Conservation (phyloP, 768 basidiomycete genomes). For the Amanita subjunquillea region DNA sequence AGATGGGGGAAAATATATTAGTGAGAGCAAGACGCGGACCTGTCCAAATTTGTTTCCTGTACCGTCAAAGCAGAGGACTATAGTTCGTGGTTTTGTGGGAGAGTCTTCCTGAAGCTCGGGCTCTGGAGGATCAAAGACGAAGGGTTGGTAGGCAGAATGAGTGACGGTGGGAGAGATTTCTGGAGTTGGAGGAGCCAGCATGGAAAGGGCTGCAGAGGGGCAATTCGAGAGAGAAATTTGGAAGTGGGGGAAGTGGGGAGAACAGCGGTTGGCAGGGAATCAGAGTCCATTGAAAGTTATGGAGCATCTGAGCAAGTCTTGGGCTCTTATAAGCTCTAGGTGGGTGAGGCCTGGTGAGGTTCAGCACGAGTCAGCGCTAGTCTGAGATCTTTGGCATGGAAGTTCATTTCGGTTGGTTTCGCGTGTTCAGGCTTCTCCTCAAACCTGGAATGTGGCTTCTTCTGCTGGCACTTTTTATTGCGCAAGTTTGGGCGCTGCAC, state of each 20-base stretch:
- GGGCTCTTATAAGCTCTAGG: too few relatives aligned
- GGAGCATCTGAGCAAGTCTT: too few relatives aligned
- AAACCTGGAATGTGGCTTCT: too few relatives aligned
- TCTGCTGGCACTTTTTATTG: background rate
- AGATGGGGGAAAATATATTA: background rate
- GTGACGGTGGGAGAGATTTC: background rate
- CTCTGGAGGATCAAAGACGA: background rate
- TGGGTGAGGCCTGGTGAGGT: too few relatives aligned
- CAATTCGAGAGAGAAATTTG: background rate
- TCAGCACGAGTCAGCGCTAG: too few relatives aligned
- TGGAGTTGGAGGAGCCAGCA: too few relatives aligned
- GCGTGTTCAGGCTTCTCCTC: too few relatives aligned
- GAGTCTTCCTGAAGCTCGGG: background rate
- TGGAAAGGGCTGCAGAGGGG: too few relatives aligned
- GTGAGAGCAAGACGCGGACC: background rate
- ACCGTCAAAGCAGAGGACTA: conserved; percentile 1
- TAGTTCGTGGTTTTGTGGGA: background rate
- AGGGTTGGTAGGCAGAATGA: background rate
- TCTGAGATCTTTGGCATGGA: too few relatives aligned
- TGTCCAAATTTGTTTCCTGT: conserved; percentile 4
- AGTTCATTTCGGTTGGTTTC: too few relatives aligned
- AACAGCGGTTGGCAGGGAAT: background rate
- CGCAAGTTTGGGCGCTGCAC: conserved; percentile 36
- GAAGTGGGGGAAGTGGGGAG: background rate
- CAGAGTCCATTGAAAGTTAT: too few relatives aligned